Conservation (phyloP, 495 filamentous ascomycete species). For the Parachaetomium inaequale region DNA sequence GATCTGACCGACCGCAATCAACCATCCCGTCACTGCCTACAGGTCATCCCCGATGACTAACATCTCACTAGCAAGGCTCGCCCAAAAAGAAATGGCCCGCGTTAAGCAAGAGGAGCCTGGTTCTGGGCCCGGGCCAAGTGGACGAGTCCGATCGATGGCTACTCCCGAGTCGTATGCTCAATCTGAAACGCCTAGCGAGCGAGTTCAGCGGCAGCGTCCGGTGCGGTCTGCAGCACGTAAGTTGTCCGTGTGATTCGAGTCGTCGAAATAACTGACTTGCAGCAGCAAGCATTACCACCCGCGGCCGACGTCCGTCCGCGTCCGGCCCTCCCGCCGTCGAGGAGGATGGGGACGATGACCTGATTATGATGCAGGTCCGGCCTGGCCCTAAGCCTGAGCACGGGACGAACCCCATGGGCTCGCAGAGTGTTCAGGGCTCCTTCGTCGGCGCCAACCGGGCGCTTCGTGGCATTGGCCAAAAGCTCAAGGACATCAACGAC, state of each 20-base stretch:
- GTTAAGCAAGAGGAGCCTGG: constrained; percentile 21
- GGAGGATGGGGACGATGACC: constrained; percentile 22
- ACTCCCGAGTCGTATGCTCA: background rate
- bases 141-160: background rate
- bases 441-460: constrained; percentile 35
- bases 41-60: background rate
- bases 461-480: constrained; percentile 43
- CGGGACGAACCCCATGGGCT: background rate
- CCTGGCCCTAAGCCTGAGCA: background rate
- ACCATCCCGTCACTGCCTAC: no score
- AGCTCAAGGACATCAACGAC: constrained; percentile 46
- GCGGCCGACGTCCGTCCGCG: background rate
- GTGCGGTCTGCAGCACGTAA: constrained; percentile 29
- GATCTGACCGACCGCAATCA: background rate
- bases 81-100: background rate
- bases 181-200: constrained; percentile 15
- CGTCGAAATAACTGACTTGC: background rate
- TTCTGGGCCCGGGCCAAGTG: no score
- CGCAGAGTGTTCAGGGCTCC: constrained; percentile 21
- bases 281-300: constrained; percentile 28
- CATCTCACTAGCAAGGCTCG: no score
- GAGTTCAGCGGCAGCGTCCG: constrained; percentile 2
- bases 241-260: background rate
- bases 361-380: constrained; percentile 25
- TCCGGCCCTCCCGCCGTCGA: background rate